A percentile compares a stretch with the other conserved stretches of the same genome.
phyloP scores from a whole-genome alignment of 148 eudicot species.

The Bassia scoparia region DNA sequence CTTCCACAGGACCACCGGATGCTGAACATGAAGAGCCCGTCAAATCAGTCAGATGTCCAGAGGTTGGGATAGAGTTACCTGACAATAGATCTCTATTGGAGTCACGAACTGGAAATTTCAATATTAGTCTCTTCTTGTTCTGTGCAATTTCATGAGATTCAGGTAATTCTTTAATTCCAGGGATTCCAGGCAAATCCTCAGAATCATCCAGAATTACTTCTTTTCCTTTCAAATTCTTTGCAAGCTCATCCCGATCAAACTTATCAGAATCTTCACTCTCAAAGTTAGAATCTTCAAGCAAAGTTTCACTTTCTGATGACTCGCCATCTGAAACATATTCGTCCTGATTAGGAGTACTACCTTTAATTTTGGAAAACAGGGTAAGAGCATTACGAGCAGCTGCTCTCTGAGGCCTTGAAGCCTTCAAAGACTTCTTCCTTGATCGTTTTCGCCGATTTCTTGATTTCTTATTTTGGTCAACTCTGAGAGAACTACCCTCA shows the following conservation, averaged over 20 bases:
- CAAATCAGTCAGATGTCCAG: constrained; percentile 33
- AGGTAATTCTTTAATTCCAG: constrained; percentile 36
- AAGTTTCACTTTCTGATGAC: constrained; percentile 73
- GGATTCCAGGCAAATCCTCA: constrained; percentile 38
- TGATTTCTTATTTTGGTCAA: constrained; percentile 40
- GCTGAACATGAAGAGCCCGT: constrained; percentile 48
- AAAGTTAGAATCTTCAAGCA: constrained; percentile 52
- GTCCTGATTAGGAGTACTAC: constrained; percentile 47
- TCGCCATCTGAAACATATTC: constrained; percentile 46
- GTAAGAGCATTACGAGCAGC: constrained; percentile 94
- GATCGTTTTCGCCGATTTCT: constrained; percentile 44
- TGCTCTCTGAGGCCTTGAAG: constrained; percentile 81
- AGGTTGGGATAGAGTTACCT: constrained; percentile 23
- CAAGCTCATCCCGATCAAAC: constrained; percentile 34
- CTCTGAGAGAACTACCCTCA: constrained; percentile 44
- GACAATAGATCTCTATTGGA: constrained; percentile 30
- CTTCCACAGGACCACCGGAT: constrained; percentile 31
- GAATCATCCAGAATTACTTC: constrained; percentile 50
- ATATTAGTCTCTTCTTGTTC: constrained; percentile 52
- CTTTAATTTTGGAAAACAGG: constrained; percentile 75
- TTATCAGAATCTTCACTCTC: constrained; percentile 75
- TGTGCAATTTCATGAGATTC: constrained; percentile 41
- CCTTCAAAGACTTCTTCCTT: constrained; percentile 58
- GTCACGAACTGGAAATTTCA: constrained; percentile 65
- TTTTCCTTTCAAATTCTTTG: constrained; percentile 61